Percentiles rank a stretch among this genome's conserved stretches.
Conservation (phyloP, 1,284 basidiomycete species). For the Leccinum angustisporum region DNA sequence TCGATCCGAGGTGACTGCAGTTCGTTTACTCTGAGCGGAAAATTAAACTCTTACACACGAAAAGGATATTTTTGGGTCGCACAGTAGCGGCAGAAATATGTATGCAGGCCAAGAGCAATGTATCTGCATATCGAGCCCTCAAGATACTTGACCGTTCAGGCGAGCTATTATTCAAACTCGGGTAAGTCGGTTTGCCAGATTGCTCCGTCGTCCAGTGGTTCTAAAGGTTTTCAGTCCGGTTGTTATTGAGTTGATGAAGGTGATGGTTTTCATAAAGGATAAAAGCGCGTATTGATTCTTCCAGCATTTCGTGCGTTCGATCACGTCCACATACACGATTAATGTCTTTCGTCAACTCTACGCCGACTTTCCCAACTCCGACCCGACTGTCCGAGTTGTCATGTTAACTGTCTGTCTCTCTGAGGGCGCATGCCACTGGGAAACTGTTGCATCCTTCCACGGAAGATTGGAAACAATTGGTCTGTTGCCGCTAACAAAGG, state of each 20-base stretch:
- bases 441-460: constrained; percentile 33
- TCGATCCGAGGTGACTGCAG: constrained; percentile 59
- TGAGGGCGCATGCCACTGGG: constrained; percentile 40
- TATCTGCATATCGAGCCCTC: constrained; percentile 62
- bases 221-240: constrained; percentile 42
- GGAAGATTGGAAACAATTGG: constrained; percentile 49
- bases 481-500: constrained; percentile 52
- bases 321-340: constrained; percentile 49
- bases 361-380: constrained; percentile 59
- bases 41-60: no score
- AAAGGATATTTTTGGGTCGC: constrained; percentile 74
- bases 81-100: constrained; percentile 77
- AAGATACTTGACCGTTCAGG: constrained; percentile 62
- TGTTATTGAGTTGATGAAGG: constrained; percentile 63
- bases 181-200: constrained; percentile 40
- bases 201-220: constrained; percentile 5
- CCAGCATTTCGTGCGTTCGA: constrained; percentile 67
- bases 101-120: constrained; percentile 72
- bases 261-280: constrained; percentile 29
- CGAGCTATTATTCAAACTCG: constrained; percentile 58
- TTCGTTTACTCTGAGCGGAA: constrained; percentile 3
- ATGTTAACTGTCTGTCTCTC: constrained; percentile 64
- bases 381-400: constrained; percentile 62
- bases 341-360: constrained; percentile 59
- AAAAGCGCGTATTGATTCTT: constrained; percentile 7